These are phyloP conservation scores for Yarrowia hollandica DNA, from an alignment of 805 yeast genomes.

Conservation along the genomic window DNA sequence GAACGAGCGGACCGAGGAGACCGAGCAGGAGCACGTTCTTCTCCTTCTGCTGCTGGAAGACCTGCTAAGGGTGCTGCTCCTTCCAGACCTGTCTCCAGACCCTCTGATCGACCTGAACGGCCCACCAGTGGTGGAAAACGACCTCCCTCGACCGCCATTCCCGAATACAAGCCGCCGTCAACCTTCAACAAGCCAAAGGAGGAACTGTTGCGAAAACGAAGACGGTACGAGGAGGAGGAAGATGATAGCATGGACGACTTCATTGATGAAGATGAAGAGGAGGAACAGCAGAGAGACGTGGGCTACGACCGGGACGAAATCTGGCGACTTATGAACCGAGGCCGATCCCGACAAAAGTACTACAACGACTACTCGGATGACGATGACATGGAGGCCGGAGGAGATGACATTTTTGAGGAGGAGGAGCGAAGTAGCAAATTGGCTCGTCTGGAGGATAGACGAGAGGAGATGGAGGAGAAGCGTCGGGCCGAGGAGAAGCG, in stretches of 20 bases:
- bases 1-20: not conserved
- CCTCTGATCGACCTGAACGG: not conserved
- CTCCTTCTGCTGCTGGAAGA: no score
- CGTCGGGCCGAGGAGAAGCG: conserved; percentile 34
- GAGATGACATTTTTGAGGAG: conserved; percentile 81
- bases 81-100: not conserved
- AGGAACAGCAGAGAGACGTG: conserved; percentile 35
- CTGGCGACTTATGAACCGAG: conserved; percentile 79
- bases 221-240: conserved; percentile 51
- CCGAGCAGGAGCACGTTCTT: no score
- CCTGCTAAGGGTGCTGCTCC: not conserved
- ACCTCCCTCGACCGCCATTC: conserved; percentile 5
- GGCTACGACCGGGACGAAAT: conserved; percentile 84
- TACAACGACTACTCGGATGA: conserved; percentile 48
- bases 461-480: conserved; percentile 51
- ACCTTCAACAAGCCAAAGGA: conserved; percentile 39
- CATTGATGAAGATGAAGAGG: conserved; percentile 39
- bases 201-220: conserved; percentile 53
- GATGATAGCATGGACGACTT: conserved; percentile 33
- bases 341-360: conserved; percentile 52
- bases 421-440: conserved; percentile 66
- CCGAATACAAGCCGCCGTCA: conserved; percentile 51
- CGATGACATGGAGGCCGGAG: conserved; percentile 92
- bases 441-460: conserved; percentile 74
- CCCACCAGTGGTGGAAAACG: conserved; percentile 5